Evolutionary conservation across 805 yeast genomes (phyloP), one percentile per base, ranked within the genome.

Genomic region (Metschnikowia sp.): DNA sequence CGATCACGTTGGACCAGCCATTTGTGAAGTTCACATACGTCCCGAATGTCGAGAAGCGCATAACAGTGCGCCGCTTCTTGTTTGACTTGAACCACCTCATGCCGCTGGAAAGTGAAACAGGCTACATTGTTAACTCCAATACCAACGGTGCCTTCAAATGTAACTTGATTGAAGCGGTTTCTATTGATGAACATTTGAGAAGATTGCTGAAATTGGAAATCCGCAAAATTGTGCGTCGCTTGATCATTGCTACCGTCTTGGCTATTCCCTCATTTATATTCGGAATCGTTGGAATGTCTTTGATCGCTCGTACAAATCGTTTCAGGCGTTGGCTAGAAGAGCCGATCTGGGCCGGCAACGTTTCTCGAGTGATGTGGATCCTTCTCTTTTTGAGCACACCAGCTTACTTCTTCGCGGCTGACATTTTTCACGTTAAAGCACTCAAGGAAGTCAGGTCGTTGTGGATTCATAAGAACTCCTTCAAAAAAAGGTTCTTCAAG

Each of bases 401-500:
- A 0, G 84, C 84, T 1, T 86, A 84, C 58, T 83, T 86, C 58
- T 82, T 81, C 61, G 84, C 87, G 0, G 91, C 87, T 22, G 87
- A 82, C 57, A 73, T 83, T 2, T 86, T 86, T 66, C 94, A 86
- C 56, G 55, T 68, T 11, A 86, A 85, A 57, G 87, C 92, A 0
- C 11, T 80, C 29, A 75, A 75, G 42, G 92, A 86, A 57, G 53
- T 86, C 2, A 58, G 70, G 45, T 68, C 80, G 3, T 60, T 86
- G 30, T 85, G 88, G 87, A 59, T 68, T 12, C 69, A 72, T 37
- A 77, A 76, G 33, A 82, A 78, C 39, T 66, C 82, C 1, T 79
- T 82, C 75, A 67, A 60, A 19, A 74, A 79, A 52, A 67, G 90
- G 36, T 51, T 86, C 12, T 76, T 86, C 52, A 76, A 76, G 55